phyloP scores from a whole-genome alignment of 2,329 filamentous ascomycete genomes.

The Paramyrothecium sp. region DNA sequence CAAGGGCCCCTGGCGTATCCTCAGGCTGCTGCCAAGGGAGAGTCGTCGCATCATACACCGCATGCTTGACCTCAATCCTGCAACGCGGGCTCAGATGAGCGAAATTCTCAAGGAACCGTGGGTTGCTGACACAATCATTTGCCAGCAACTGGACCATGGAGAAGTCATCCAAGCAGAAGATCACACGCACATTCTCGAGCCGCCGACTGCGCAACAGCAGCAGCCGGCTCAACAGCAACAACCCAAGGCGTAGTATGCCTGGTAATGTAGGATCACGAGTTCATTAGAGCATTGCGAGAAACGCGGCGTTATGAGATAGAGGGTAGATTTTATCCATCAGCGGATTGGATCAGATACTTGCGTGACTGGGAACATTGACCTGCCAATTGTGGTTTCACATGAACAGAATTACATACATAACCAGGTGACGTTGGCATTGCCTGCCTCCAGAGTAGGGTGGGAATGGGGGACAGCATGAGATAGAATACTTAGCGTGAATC shows the following conservation, averaged over 20 bases:
- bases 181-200: slow-evolving; percentile 84
- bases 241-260: slow-evolving; percentile 11
- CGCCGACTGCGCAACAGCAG: slow-evolving; percentile 48
- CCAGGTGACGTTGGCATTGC: too few species aligned
- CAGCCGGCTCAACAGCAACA: slow-evolving; percentile 20
- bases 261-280: neutral
- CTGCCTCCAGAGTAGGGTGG: too few species aligned
- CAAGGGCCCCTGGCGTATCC: slow-evolving; percentile 86
- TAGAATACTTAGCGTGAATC: neutral
- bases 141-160: slow-evolving; percentile 71
- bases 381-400: too few species aligned
- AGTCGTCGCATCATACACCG: slow-evolving; percentile 84
- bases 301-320: slow-evolving; percentile 1
- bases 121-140: slow-evolving; percentile 83
- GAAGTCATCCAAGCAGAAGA: slow-evolving; percentile 69
- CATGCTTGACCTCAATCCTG: slow-evolving; percentile 89
- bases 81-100: slow-evolving; percentile 76
- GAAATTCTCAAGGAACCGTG: slow-evolving; percentile 88
- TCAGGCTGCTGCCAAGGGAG: slow-evolving; percentile 84
- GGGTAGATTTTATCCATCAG: neutral
- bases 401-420: too few species aligned
- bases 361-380: too few species aligned
- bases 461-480: too few species aligned
- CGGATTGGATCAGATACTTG: neutral
- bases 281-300: neutral